phyloP scores from a whole-genome alignment of 495 filamentous ascomycete species.

The Halenospora varia region DNA sequence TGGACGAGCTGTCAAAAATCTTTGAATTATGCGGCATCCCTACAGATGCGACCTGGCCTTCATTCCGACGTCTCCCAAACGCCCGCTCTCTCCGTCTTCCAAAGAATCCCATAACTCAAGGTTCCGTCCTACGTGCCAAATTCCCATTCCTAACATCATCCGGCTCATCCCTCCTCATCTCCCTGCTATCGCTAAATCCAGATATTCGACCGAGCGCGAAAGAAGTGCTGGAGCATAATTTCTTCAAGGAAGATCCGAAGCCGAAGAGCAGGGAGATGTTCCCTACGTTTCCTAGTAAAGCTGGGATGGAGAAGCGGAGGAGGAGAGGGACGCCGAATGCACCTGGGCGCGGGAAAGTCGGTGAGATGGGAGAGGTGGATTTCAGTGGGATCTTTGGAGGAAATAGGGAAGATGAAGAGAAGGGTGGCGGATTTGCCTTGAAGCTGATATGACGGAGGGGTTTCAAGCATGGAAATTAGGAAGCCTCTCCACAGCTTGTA shows the following conservation, averaged over 20 bases:
- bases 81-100: conserved; percentile 82
- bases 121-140: conserved; percentile 55
- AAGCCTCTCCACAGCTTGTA: too few species aligned
- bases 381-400: conserved; percentile 75
- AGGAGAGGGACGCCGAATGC: conserved; percentile 75
- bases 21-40: conserved; percentile 91
- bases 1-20: conserved; percentile 72
- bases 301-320: conserved; percentile 82
- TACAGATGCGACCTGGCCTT: conserved; percentile 80
- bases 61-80: conserved; percentile 84
- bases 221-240: conserved; percentile 70
- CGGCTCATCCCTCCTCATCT: conserved; percentile 63
- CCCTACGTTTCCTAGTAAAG: conserved; percentile 90
- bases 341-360: conserved; percentile 75
- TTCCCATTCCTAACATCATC: conserved; percentile 80
- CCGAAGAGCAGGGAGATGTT: conserved; percentile 86
- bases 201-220: conserved; percentile 60
- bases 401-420: conserved; percentile 61
- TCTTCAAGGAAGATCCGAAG: conserved; percentile 84
- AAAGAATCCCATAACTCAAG: conserved; percentile 35
- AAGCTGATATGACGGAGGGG: conserved; percentile 50
- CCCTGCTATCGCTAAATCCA: conserved; percentile 74
- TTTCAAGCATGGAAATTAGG: not conserved
- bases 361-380: conserved; percentile 62
- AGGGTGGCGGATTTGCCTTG: conserved; percentile 77